Evolutionary conservation across 108 stramenopile genomes (phyloP), one percentile per base, ranked within the genome.

Genomic region (Skeletonema costatum): DNA sequence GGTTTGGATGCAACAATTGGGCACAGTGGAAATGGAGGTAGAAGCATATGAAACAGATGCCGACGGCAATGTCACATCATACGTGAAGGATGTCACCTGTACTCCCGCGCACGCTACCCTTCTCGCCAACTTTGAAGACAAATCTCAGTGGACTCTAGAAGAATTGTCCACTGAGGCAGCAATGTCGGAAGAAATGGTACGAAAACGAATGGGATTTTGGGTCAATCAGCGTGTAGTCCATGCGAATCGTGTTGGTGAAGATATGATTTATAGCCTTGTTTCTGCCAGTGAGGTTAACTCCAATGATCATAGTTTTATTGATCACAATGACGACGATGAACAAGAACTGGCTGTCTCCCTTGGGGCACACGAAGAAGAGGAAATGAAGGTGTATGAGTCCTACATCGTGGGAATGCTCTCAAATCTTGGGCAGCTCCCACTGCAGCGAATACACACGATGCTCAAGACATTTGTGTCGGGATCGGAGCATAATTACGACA

Each of bases 381-480:
- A 93, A 64, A 87, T 91, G 86, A 87, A 89, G 63, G 81, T 95
- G 2, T 94, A 85, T 67, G 86, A 92, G 62, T 87, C 87, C 44
- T 98, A 91, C 70, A 89, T 98, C 65, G 64, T 88, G 41, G 96
- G 97, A 14, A 94, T 97, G 96, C 86, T 98, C 41, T 90, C 88
- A 9, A 94, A 92, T 58, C 76, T 93, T 11, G 94, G 92, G 0
- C 83, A 89, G 58, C 77, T 97, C 1, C 91, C 93, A 25, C 65
- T 98, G 41, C 86, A 88, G 7, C 77, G 92, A 25, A 96, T 98
- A 51, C 95, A 97, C 70, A 84, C 92, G 19, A 93, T 92, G 87
- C 86, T 98, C 41, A 96, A 93, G 71, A 92, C 90, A 66, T 95
- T 96, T 84, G 95, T 93, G 39, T 72, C 90, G 14, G 93, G 95